These are phyloP conservation scores for Podospora australis DNA, from an alignment of 495 filamentous ascomycete genomes.

Conservation along the genomic window DNA sequence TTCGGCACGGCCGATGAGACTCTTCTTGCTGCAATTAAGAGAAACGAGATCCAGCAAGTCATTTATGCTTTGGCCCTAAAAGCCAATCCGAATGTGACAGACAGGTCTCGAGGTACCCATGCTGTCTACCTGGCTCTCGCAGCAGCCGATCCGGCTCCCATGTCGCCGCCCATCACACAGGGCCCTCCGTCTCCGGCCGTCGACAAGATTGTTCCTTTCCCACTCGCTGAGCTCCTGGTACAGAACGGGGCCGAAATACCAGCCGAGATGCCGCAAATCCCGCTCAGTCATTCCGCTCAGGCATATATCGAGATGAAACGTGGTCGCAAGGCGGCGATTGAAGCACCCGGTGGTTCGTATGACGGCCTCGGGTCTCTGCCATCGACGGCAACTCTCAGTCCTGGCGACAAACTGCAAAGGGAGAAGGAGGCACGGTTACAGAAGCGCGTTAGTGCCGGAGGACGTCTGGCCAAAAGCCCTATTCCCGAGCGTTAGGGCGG, in stretches of 20 bases:
- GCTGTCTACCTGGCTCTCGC: constrained; percentile 85
- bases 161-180: constrained; percentile 33
- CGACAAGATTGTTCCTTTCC: constrained; percentile 52
- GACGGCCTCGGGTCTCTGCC: constrained; percentile 21
- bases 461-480: constrained; percentile 50
- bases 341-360: constrained; percentile 27
- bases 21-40: constrained; percentile 88
- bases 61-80: constrained; percentile 83
- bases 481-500: constrained; percentile 48
- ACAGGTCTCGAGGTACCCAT: constrained; percentile 83
- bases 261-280: constrained; percentile 34
- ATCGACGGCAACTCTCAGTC: constrained; percentile 13
- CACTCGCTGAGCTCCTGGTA: constrained; percentile 84
- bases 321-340: constrained; percentile 39
- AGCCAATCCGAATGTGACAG: constrained; percentile 79
- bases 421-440: constrained; percentile 52
- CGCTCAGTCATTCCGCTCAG: constrained; percentile 64
- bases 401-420: constrained; percentile 36
- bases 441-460: constrained; percentile 58
- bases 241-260: constrained; percentile 94
- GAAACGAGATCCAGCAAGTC: constrained; percentile 85
- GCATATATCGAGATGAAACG: constrained; percentile 81
- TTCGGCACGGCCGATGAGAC: constrained; percentile 81
- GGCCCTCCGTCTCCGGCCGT: constrained; percentile 25
- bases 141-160: constrained; percentile 84